phyloP scores from a whole-genome alignment of 2,329 filamentous ascomycete species.

The Cladophialophora chaetospira region DNA sequence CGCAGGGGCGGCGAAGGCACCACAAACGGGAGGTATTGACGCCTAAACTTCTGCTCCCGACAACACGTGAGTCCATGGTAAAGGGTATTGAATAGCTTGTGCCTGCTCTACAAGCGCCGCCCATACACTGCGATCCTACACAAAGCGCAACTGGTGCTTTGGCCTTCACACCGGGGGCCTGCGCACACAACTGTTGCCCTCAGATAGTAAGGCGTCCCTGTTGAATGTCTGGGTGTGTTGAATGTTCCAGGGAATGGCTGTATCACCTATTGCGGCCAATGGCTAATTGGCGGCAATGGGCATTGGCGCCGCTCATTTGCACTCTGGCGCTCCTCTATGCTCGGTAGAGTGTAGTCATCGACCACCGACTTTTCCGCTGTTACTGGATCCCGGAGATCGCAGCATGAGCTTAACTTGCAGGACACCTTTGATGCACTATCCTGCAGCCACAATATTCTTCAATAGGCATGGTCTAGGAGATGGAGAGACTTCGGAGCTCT shows the following conservation, averaged over 20 bases:
- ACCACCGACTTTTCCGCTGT: not conserved
- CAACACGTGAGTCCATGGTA: no score
- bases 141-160: no score
- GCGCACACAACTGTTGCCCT: not conserved
- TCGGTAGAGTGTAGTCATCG: not conserved
- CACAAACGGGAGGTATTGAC: no score
- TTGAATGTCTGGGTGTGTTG: not conserved
- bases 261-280: not conserved
- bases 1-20: no score
- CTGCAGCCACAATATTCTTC: slow-evolving; percentile 21
- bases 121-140: no score
- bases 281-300: no score
- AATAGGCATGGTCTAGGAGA: not conserved
- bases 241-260: not conserved
- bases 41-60: no score
- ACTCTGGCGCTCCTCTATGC: not conserved
- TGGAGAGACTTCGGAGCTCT: not conserved
- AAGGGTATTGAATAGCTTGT: no score
- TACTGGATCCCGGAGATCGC: not conserved
- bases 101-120: no score
- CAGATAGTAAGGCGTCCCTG: not conserved
- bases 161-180: no score
- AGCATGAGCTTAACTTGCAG: not conserved
- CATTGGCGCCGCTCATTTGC: not conserved
- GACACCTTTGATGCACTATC: not conserved